Percentiles rank a stretch among this genome's conserved stretches.
Evolutionary conservation across 306 rosid genomes (phyloP).

Genomic region (Corylus heterophylla): DNA sequence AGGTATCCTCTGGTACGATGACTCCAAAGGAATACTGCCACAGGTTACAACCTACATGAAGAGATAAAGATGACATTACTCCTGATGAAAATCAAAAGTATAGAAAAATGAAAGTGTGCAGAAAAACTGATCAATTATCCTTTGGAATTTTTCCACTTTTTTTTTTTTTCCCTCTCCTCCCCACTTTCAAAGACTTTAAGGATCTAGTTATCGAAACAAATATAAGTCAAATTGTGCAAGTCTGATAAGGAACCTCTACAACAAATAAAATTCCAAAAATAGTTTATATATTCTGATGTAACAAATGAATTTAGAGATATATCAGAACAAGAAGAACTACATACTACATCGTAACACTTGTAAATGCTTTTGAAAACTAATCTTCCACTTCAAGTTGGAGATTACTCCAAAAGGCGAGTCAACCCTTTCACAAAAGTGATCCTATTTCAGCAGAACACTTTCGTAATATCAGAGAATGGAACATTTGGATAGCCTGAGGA

Average conservation of each 20-base stretch:
- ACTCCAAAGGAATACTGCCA: slow-evolving; percentile 96
- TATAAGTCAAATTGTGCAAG: slow-evolving; percentile 1
- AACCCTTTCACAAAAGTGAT: not conserved
- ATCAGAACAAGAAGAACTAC: not conserved
- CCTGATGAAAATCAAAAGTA: slow-evolving; percentile 5
- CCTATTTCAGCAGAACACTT: not conserved
- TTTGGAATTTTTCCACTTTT: not conserved
- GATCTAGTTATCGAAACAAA: slow-evolving; percentile 1
- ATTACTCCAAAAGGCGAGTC: not conserved
- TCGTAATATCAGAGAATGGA: slow-evolving; percentile 8
- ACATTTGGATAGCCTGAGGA: not conserved
- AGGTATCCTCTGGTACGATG: slow-evolving; percentile 81
- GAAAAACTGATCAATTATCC: not conserved
- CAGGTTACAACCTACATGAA: slow-evolving; percentile 90
- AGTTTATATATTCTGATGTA: slow-evolving; percentile 5
- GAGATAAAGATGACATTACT: slow-evolving; percentile 10
- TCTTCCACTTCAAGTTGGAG: not conserved
- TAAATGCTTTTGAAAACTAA: not conserved
- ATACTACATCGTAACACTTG: not conserved
- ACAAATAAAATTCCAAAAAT: slow-evolving; percentile 6
- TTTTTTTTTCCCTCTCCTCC: not conserved
- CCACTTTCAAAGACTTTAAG: slow-evolving; percentile 1
- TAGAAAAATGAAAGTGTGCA: not conserved
- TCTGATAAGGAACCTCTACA: slow-evolving; percentile 3
- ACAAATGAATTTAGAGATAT: slow-evolving; percentile 8